Percentiles rank a stretch among this genome's conserved stretches.
Conservation (phyloP, 768 basidiomycete genomes). For the Mycena vitilis region DNA sequence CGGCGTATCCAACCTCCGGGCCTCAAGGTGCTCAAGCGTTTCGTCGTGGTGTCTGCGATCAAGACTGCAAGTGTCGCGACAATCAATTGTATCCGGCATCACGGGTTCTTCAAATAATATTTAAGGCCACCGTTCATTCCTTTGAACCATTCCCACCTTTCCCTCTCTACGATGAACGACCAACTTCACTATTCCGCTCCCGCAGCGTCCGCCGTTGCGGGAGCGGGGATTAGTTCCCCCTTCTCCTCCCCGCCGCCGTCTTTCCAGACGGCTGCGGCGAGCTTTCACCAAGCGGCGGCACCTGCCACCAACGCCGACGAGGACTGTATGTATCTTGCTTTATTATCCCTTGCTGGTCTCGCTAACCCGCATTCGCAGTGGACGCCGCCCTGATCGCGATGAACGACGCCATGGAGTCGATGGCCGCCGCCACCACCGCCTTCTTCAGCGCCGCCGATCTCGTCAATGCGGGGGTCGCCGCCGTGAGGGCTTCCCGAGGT, state of each 20-base stretch:
- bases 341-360: background rate
- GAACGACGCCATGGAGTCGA: background rate
- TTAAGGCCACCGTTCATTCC: too few species aligned
- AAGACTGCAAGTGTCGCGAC: too few species aligned
- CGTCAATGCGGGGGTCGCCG: background rate
- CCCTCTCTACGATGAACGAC: background rate
- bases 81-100: too few species aligned
- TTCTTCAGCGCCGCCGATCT: background rate
- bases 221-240: background rate
- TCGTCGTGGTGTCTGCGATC: too few species aligned
- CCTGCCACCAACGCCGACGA: background rate
- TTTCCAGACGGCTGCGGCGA: background rate
- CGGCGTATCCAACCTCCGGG: too few species aligned
- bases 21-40: too few species aligned
- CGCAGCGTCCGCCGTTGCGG: background rate
- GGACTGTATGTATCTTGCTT: background rate
- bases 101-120: too few species aligned
- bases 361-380: background rate
- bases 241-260: background rate
- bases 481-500: background rate
- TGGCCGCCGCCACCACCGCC: background rate
- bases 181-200: background rate
- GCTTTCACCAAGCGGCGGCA: too few species aligned
- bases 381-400: background rate
- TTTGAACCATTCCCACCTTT: background rate